Conservation (phyloP, 345 rosid genomes). For the Melaleuca alternifolia region DNA sequence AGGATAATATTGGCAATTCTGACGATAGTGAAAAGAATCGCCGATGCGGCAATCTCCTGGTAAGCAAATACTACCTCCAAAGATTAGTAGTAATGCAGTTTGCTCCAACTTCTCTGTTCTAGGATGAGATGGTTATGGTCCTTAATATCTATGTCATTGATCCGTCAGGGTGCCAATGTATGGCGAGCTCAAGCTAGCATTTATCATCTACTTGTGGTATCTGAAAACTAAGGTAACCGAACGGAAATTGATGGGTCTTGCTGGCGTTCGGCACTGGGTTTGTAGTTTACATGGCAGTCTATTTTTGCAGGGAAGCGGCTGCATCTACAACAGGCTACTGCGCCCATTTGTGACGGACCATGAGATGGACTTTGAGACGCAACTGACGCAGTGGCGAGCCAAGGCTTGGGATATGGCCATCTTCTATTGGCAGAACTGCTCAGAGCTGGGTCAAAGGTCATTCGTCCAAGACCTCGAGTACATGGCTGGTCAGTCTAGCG, state of each 20-base stretch:
- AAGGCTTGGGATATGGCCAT: slow-evolving; percentile 82
- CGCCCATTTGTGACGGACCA: slow-evolving; percentile 52
- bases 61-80: neutral
- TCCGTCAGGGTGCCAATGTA: slow-evolving; percentile 34
- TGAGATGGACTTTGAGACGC: slow-evolving; percentile 65
- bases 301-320: slow-evolving; percentile 50
- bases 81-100: neutral
- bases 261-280: neutral
- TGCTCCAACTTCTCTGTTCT: neutral
- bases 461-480: too few species aligned
- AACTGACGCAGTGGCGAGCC: slow-evolving; percentile 48
- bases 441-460: too few species aligned
- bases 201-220: slow-evolving; percentile 32
- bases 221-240: slow-evolving; percentile 25
- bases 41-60: slow-evolving; percentile 36
- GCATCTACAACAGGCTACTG: slow-evolving; percentile 46
- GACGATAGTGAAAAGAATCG: slow-evolving; percentile 31
- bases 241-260: neutral
- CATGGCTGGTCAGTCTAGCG: too few species aligned
- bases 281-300: neutral
- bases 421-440: too few species aligned
- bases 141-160: neutral
- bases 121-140: neutral
- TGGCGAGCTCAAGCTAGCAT: slow-evolving; percentile 28
- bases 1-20: slow-evolving; percentile 39